These are phyloP conservation scores for Aristolochia contorta DNA, from an alignment of 164 flowering plant species.

Conservation along the genomic window DNA sequence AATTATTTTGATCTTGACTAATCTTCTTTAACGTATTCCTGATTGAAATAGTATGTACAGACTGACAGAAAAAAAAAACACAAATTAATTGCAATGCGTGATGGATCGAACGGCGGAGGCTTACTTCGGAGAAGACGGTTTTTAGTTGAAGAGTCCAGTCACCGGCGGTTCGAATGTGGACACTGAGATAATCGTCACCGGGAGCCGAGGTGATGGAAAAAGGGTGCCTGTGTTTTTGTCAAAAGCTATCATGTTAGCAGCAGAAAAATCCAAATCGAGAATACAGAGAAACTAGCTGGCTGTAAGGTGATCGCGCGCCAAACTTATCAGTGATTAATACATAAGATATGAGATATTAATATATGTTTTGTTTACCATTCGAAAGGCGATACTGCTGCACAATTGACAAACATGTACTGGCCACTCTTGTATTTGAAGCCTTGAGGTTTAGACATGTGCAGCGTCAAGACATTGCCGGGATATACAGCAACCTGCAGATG, in stretches of 20 bases:
- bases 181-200: slow-evolving; percentile 26
- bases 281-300: too few relatives aligned
- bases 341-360: too few relatives aligned
- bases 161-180: slow-evolving; percentile 29
- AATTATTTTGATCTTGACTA: too few relatives aligned
- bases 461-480: slow-evolving; percentile 39
- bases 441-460: slow-evolving; percentile 43
- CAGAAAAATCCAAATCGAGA: not conserved
- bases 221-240: slow-evolving; percentile 23
- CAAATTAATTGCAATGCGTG: too few relatives aligned
- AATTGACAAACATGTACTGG: slow-evolving; percentile 49
- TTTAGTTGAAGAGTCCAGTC: slow-evolving; percentile 51
- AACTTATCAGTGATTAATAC: too few relatives aligned
- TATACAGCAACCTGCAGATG: slow-evolving; percentile 43
- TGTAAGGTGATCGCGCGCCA: too few relatives aligned
- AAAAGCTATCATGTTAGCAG: not conserved
- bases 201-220: slow-evolving; percentile 36
- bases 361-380: slow-evolving; percentile 51
- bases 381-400: slow-evolving; percentile 44
- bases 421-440: slow-evolving; percentile 50
- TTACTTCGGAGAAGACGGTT: slow-evolving; percentile 56
- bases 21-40: too few relatives aligned
- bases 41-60: too few relatives aligned
- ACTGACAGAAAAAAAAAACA: too few relatives aligned
- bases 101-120: too few relatives aligned